These are phyloP conservation scores for Amanita fuliginea DNA, from an alignment of 768 basidiomycete genomes.

Conservation along the genomic window DNA sequence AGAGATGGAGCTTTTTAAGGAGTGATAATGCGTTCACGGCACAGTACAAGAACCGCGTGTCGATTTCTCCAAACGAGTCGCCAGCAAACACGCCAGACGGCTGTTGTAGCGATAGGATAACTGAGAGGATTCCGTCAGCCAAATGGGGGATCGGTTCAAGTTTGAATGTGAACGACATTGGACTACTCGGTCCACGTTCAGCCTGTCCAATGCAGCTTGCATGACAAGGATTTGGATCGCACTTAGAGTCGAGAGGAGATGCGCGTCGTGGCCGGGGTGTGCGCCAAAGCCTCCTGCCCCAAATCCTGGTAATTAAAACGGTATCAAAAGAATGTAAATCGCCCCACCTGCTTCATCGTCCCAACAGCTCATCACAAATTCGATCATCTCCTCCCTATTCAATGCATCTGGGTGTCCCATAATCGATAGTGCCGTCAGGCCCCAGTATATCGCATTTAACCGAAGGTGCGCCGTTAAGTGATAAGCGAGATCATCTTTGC, in stretches of 20 bases:
- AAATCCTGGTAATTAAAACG: neutral
- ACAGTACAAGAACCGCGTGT: conserved; percentile 86
- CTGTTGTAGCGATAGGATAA: conserved; percentile 76
- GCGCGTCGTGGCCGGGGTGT: conserved; percentile 88
- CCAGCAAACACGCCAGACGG: conserved; percentile 85
- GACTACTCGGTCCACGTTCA: conserved; percentile 62
- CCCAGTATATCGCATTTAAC: conserved; percentile 97
- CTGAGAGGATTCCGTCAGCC: conserved; percentile 26
- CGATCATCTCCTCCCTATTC: conserved; percentile 72
- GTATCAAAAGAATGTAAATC: neutral
- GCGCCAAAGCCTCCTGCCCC: conserved; percentile 82
- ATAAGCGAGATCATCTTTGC: conserved; percentile 76
- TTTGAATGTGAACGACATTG: conserved; percentile 37
- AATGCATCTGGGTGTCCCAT: conserved; percentile 75
- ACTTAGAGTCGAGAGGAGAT: conserved; percentile 77
- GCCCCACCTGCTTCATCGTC: conserved; percentile 70
- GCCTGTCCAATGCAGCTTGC: conserved; percentile 65
- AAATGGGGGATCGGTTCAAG: neutral
- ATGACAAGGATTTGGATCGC: conserved; percentile 88
- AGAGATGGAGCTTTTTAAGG: conserved; percentile 57
- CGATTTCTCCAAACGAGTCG: conserved; percentile 84
- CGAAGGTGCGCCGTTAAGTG: conserved; percentile 90
- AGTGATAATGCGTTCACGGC: conserved; percentile 78
- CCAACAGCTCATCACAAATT: conserved; percentile 93
- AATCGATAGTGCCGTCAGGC: conserved; percentile 73